Evolutionary conservation across 495 filamentous ascomycete species (phyloP), one percentile per base, ranked within the genome.

Genomic region (Penicillium lagena): DNA sequence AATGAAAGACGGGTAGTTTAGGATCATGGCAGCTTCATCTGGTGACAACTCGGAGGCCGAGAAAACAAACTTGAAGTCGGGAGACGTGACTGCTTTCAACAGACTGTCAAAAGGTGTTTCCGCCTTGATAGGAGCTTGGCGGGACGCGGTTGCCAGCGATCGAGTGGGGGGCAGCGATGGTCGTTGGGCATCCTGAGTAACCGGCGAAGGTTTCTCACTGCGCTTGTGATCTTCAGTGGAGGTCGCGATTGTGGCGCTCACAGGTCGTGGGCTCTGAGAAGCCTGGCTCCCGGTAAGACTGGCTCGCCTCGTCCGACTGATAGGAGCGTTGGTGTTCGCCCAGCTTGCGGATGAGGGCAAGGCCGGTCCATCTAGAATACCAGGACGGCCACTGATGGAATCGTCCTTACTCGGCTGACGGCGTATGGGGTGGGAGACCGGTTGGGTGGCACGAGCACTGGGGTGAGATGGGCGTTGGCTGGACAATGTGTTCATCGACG

Each of bases 331-430:
- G 51, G 87, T 89, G 38, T 77, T 80, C 7, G 90, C 93, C 93
- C 93, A 99, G 58, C 83, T 96, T 5, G 91, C 93, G 7, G 90
- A 87, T 7, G 91, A 85, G 1, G 93, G 93, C 11, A 99, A 75
- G 9, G 89, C 94, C 34, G 94, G 85, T 1, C 83, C 83, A 58
- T 96, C 90, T 7, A 53, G 59, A 32, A 74, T 77, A 51, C 71
- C 73, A 32, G 72, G 62, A 11, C 67, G 73, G 35, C 69, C 62
- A 50, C 78, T 78, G 41, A 81, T 70, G 7, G 82, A 76, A 34
- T 81, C 87, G 55, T 96, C 87, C 52, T 82, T 84, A 67, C 87
- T 87, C 13, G 77, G 73, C 58, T 87, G 81, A 32, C 86, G 72
- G 39, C 75, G 73, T 85, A 88, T 89, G 2, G 81, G 74, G 47